Evolutionary conservation across 164 flowering plant genomes (phyloP).

Genomic region (Vitis labrusca): DNA sequence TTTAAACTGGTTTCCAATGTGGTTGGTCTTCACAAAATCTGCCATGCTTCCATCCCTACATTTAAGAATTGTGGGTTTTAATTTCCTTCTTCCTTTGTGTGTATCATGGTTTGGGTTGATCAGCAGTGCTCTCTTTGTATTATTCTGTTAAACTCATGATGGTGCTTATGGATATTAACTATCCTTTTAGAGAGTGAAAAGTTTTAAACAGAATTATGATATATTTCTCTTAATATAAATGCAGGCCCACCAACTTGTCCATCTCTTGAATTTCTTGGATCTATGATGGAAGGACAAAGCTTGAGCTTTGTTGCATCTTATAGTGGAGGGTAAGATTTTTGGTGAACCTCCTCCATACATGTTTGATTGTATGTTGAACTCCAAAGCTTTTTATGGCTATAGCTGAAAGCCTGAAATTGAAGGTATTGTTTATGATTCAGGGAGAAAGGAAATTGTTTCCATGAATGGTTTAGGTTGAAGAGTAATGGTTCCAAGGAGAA

Average conservation of each 20-base stretch:
- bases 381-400: not conserved
- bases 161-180: not conserved
- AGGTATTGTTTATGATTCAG: conserved; percentile 34
- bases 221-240: not conserved
- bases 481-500: conserved; percentile 59
- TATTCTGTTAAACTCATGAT: not conserved
- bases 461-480: conserved; percentile 85
- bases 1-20: too few relatives aligned
- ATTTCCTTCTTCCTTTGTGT: not conserved
- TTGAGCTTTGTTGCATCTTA: conserved; percentile 66
- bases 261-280: conserved; percentile 70
- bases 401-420: not conserved
- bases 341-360: not conserved
- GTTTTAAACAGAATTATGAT: too few relatives aligned
- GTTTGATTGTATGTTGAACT: not conserved
- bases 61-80: not conserved
- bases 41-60: too few relatives aligned
- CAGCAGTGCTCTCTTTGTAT: not conserved
- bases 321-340: conserved; percentile 75
- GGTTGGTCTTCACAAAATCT: too few relatives aligned
- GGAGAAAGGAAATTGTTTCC: conserved; percentile 69
- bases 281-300: conserved; percentile 74
- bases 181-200: not conserved
- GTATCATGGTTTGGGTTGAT: not conserved
- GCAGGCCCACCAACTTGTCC: conserved; percentile 88